Evolutionary conservation across 116 monocot genomes (phyloP).

Genomic region (Phalaenopsis hybrid): DNA sequence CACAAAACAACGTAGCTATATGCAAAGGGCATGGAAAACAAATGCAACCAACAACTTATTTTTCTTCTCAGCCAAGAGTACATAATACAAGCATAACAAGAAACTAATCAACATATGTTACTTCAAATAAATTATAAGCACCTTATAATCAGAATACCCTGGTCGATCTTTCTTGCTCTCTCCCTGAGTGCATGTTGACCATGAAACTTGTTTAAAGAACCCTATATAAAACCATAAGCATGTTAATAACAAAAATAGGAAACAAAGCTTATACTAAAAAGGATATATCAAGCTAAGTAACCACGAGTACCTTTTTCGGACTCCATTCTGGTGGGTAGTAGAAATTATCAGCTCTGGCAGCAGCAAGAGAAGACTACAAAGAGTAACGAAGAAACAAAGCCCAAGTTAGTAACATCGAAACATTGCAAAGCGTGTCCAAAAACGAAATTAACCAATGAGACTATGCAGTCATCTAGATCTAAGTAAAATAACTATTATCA

Average conservation of each 20-base stretch:
- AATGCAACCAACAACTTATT: neutral
- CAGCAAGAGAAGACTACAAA: slow-evolving; percentile 90
- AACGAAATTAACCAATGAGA: neutral
- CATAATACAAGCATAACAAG: neutral
- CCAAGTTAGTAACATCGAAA: neutral
- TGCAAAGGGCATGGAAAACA: neutral
- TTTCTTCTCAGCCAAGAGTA: neutral
- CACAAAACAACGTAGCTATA: neutral
- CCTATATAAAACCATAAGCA: slow-evolving; percentile 27
- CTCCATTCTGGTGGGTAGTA: slow-evolving; percentile 99
- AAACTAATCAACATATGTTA: neutral
- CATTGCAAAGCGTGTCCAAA: neutral
- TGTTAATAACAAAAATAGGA: neutral
- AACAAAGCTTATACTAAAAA: neutral
- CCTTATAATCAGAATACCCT: slow-evolving; percentile 98
- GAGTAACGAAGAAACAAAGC: neutral
- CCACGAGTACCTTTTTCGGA: slow-evolving; percentile 69
- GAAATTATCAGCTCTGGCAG: slow-evolving; percentile 97
- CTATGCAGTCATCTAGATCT: neutral
- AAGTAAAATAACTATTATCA: neutral
- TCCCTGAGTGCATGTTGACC: slow-evolving; percentile 95
- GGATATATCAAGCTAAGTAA: neutral
- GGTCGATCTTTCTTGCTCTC: slow-evolving; percentile 92
- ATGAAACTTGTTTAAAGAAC: slow-evolving; percentile 95
- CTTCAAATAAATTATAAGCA: slow-evolving; percentile 8